Evolutionary conservation across 371 early-diverging fungal species (phyloP).

Genomic region (Mortierella polycephala): DNA sequence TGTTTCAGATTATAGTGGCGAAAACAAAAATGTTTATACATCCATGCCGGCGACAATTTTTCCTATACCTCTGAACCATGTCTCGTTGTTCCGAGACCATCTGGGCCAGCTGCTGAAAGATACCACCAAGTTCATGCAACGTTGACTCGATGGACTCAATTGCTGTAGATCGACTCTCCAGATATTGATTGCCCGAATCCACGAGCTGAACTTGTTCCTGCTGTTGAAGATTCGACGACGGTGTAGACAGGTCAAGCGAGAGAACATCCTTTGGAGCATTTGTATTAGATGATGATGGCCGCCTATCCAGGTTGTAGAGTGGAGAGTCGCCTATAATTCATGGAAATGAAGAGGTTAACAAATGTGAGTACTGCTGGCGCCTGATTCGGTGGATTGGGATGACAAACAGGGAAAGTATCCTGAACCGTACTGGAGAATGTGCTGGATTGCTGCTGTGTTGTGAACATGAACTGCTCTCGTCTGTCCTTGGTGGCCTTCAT

Average conservation of each 20-base stretch:
- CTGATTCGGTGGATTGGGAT: neutral
- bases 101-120: conserved; percentile 93
- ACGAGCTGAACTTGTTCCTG: conserved; percentile 55
- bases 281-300: conserved; percentile 26
- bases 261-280: conserved; percentile 51
- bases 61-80: conserved; percentile 82
- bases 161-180: conserved; percentile 89
- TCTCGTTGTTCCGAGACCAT: conserved; percentile 97
- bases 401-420: neutral
- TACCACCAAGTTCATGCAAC: conserved; percentile 96
- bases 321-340: conserved; percentile 48
- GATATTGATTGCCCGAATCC: conserved; percentile 62
- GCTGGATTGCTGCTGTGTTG: conserved; percentile 46
- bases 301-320: conserved; percentile 47
- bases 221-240: conserved; percentile 51
- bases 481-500: conserved; percentile 81
- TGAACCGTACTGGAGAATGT: conserved; percentile 47
- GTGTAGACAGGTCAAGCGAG: conserved; percentile 56
- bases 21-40: too few relatives aligned
- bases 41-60: neutral
- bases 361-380: neutral
- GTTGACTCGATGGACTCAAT: conserved; percentile 97
- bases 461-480: conserved; percentile 66
- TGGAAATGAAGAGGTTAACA: conserved; percentile 1
- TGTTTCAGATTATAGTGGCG: neutral